These are phyloP conservation scores for Cladorrhinum sp. DNA, from an alignment of 2,329 filamentous ascomycete genomes.

Conservation along the genomic window DNA sequence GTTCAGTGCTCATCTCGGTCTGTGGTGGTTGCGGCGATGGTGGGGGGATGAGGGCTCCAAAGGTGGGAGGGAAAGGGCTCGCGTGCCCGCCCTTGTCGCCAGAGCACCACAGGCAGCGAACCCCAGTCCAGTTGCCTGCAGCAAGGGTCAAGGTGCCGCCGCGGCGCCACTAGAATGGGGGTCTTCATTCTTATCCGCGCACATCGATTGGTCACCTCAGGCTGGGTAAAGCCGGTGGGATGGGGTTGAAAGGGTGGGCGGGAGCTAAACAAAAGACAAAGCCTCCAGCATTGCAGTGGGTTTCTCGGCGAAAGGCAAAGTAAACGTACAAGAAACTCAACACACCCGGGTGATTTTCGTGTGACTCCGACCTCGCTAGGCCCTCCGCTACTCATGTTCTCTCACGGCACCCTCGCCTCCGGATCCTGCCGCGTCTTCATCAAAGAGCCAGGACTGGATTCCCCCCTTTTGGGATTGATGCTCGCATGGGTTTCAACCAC, in stretches of 20 bases:
- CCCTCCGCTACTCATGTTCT: not conserved
- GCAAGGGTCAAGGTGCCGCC: slow-evolving; percentile 5
- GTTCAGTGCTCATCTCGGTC: slow-evolving; percentile 4
- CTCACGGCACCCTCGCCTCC: slow-evolving; percentile 9
- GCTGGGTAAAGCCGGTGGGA: slow-evolving; percentile 15
- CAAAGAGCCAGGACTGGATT: slow-evolving; percentile 1
- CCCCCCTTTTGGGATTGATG: not conserved
- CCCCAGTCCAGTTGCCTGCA: not conserved
- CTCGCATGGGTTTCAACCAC: not conserved
- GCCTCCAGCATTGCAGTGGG: slow-evolving; percentile 5
- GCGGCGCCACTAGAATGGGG: not conserved
- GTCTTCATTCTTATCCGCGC: slow-evolving; percentile 15
- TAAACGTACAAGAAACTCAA: slow-evolving; percentile 2
- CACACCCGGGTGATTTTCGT: slow-evolving; percentile 21
- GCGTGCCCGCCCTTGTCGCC: slow-evolving; percentile 17
- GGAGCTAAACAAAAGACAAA: slow-evolving; percentile 13
- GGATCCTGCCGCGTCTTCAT: slow-evolving; percentile 16
- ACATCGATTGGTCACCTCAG: slow-evolving; percentile 20
- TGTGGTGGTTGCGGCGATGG: slow-evolving; percentile 4
- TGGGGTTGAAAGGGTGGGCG: slow-evolving; percentile 16
- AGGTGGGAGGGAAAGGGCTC: slow-evolving; percentile 12
- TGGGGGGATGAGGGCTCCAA: not conserved
- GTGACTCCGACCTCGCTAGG: slow-evolving; percentile 24
- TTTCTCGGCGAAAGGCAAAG: not conserved
- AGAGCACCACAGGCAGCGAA: slow-evolving; percentile 3